Evolutionary conservation across 2,329 filamentous ascomycete genomes (phyloP).

Genomic region (Chaetomium strumarium): DNA sequence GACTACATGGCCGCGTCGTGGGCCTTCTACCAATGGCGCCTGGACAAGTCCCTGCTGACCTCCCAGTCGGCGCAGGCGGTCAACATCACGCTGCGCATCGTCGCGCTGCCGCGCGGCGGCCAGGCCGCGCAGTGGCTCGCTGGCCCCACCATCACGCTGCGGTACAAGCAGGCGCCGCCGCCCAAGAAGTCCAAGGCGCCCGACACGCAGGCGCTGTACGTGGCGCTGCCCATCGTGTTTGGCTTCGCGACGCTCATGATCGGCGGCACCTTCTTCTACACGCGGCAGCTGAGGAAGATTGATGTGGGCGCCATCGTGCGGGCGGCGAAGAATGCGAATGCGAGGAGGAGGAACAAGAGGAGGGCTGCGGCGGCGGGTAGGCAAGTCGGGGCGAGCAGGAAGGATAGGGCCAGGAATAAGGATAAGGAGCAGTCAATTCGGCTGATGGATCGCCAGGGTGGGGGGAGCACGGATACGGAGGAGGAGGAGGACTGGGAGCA

Average conservation of each 20-base stretch:
- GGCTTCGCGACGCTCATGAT: constrained; percentile 42
- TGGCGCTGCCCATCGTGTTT: constrained; percentile 48
- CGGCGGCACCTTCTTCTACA: constrained; percentile 52
- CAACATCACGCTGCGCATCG: constrained; percentile 46
- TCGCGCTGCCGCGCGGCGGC: constrained; percentile 31
- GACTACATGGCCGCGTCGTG: constrained; percentile 34
- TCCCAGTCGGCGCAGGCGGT: constrained; percentile 19
- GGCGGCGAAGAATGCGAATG: constrained; percentile 35
- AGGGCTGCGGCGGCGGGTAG: constrained; percentile 20
- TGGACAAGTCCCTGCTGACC: constrained; percentile 21
- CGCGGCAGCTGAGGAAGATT: constrained; percentile 45
- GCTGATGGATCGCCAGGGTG: constrained; percentile 34
- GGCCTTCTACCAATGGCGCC: constrained; percentile 45
- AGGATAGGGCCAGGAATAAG: constrained; percentile 29
- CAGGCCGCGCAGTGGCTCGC: constrained; percentile 10
- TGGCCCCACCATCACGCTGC: constrained; percentile 40
- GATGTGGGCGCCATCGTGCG: constrained; percentile 46
- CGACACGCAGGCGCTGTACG: constrained; percentile 40
- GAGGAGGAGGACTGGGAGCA: constrained; percentile 29
- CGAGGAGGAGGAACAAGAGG: constrained; percentile 31
- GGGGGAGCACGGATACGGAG: background rate
- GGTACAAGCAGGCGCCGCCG: constrained; percentile 25
- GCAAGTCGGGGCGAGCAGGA: constrained; percentile 24
- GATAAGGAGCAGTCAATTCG: constrained; percentile 36
- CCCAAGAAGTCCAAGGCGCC: constrained; percentile 30